Conservation (phyloP, 2,329 filamentous ascomycete genomes). For the Didymella glomerata region DNA sequence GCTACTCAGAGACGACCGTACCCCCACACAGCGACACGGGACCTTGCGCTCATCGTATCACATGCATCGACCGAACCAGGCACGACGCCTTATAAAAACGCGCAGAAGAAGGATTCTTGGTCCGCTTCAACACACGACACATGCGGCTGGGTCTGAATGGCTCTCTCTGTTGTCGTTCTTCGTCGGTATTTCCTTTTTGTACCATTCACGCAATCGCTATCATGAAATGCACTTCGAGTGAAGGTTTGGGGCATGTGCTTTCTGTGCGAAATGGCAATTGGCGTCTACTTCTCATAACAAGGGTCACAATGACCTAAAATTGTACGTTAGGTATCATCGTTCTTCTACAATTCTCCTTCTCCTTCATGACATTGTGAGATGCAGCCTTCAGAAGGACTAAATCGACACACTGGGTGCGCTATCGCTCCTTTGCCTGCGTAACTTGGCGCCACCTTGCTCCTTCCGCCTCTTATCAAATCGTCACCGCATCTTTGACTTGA, state of each 20-base stretch:
- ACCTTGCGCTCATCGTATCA: background rate
- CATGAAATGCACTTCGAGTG: background rate
- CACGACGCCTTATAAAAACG: background rate
- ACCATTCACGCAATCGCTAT: conserved; percentile 15
- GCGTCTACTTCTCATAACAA: background rate
- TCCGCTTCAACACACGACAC: background rate
- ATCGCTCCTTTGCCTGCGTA: background rate
- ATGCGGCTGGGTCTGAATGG: background rate
- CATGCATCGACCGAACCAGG: background rate
- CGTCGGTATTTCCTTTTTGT: conserved; percentile 4
- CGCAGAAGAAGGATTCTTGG: background rate
- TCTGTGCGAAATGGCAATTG: too few species aligned
- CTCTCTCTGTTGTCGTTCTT: background rate
- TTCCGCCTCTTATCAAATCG: background rate
- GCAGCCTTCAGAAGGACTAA: background rate
- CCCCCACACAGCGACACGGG: background rate
- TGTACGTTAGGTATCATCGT: background rate
- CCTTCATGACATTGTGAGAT: background rate
- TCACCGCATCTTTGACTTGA: background rate
- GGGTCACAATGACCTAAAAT: conserved; percentile 2
- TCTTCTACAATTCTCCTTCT: background rate
- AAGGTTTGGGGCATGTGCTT: background rate
- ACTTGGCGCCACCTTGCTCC: background rate
- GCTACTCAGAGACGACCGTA: background rate
- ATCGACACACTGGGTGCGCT: background rate